Percentiles rank a stretch among this genome's conserved stretches.
Conservation (phyloP, 495 filamentous ascomycete genomes). For the Opeltia flavorubescens region DNA sequence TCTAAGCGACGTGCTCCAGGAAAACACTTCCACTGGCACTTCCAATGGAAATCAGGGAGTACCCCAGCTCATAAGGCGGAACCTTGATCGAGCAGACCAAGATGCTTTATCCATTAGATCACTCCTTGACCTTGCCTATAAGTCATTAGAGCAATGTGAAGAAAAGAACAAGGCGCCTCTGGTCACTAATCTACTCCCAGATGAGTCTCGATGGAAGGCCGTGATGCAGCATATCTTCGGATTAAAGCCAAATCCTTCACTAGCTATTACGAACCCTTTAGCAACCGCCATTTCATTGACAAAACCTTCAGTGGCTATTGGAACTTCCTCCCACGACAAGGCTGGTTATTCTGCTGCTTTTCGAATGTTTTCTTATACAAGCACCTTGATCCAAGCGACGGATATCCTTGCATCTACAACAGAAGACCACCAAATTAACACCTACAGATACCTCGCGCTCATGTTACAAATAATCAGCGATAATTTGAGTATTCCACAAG, state of each 20-base stretch:
- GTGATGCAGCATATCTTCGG: constrained; percentile 48
- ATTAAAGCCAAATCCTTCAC: constrained; percentile 39
- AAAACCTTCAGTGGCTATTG: constrained; percentile 20
- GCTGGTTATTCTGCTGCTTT: constrained; percentile 57
- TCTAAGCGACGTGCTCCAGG: constrained; percentile 28
- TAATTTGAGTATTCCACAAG: constrained; percentile 45
- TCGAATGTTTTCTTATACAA: constrained; percentile 53
- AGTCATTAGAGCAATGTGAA: constrained; percentile 30
- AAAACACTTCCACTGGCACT: constrained; percentile 23
- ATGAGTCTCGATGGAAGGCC: constrained; percentile 29
- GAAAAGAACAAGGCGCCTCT: constrained; percentile 19
- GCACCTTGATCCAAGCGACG: constrained; percentile 5
- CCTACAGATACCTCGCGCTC: constrained; percentile 35
- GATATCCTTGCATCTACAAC: constrained; percentile 10
- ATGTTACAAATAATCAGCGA: constrained; percentile 47
- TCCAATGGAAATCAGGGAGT: constrained; percentile 20
- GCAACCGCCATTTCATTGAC: constrained; percentile 58
- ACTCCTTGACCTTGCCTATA: constrained; percentile 37
- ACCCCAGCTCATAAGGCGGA: constrained; percentile 37
- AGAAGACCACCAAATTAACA: constrained; percentile 4
- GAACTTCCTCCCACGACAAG: constrained; percentile 39
- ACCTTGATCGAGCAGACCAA: constrained; percentile 32
- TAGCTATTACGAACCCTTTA: constrained; percentile 59
- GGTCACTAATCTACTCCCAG: constrained; percentile 34
- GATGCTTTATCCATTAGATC: constrained; percentile 42